phyloP scores from a whole-genome alignment of 371 early-diverging fungal species.

The Apophysomyces variabilis region DNA sequence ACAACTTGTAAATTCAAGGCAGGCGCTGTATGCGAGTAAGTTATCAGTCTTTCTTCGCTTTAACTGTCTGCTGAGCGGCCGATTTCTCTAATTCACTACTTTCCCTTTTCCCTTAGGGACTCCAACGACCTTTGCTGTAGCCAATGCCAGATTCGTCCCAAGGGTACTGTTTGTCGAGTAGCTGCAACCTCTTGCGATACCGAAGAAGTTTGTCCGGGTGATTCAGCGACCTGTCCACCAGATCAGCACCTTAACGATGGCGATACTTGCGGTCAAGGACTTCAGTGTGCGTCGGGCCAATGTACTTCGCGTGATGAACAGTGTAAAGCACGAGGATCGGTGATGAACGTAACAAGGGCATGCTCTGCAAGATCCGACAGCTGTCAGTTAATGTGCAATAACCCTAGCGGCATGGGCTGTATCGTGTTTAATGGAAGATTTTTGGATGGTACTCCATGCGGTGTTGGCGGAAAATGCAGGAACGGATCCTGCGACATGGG shows the following conservation, averaged over 20 bases:
- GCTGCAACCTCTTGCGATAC: conserved; percentile 83
- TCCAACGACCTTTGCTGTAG: conserved; percentile 83
- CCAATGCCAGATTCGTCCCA: conserved; percentile 70
- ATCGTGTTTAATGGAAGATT: conserved; percentile 78
- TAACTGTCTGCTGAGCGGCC: no score
- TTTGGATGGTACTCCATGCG: conserved; percentile 91
- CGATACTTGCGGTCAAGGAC: conserved; percentile 58
- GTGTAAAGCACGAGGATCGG: conserved; percentile 63
- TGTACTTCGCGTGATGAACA: conserved; percentile 90
- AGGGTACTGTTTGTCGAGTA: conserved; percentile 73
- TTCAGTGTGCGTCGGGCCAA: conserved; percentile 85
- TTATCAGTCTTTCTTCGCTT: no score
- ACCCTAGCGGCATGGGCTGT: conserved; percentile 62
- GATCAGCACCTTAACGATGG: conserved; percentile 75
- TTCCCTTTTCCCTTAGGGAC: conserved; percentile 55
- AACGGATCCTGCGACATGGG: conserved; percentile 49
- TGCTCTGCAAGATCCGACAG: conserved; percentile 53
- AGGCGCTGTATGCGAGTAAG: conserved; percentile 78
- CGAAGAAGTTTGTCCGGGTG: conserved; percentile 82
- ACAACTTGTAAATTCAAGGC: conserved; percentile 79
- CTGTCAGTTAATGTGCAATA: conserved; percentile 73
- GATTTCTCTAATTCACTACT: conserved; percentile 1
- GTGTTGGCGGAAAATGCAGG: conserved; percentile 68
- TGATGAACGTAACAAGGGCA: conserved; percentile 48
- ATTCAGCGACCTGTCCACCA: conserved; percentile 73